Conservation (phyloP, 2,329 filamentous ascomycete genomes). For the Blastomyces gilchristii region DNA sequence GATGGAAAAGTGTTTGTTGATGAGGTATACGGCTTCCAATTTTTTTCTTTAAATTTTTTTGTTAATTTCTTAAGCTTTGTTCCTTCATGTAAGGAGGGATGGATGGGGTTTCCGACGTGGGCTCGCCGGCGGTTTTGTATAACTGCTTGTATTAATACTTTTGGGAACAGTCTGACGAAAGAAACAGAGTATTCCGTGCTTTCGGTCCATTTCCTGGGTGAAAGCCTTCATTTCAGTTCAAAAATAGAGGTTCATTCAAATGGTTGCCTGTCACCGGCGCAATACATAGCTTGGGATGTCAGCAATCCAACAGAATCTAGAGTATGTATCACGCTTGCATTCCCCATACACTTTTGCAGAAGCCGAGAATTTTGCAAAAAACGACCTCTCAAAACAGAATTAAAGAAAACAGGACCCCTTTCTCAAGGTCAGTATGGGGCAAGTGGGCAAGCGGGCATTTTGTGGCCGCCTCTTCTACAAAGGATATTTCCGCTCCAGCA, state of each 20-base stretch:
- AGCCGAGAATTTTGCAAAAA: too few species aligned
- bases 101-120: too few species aligned
- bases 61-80: background rate
- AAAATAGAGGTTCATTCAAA: background rate
- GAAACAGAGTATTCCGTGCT: background rate
- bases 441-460: too few species aligned
- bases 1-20: background rate
- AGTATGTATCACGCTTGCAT: background rate
- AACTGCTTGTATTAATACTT: too few species aligned
- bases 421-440: too few species aligned
- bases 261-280: background rate
- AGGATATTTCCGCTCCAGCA: background rate
- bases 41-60: background rate
- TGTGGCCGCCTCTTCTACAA: background rate
- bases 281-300: too few species aligned
- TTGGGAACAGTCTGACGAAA: background rate
- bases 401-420: too few species aligned
- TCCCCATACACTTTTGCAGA: too few species aligned
- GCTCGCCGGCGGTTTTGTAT: too few species aligned
- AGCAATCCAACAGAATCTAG: too few species aligned
- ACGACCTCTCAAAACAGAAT: too few species aligned
- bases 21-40: background rate
- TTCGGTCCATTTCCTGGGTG: background rate
- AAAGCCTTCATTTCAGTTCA: background rate
- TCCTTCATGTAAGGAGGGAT: background rate